Evolutionary conservation across 768 basidiomycete genomes (phyloP), one percentile per base, ranked within the genome.

Genomic region (Gelatoporia subvermispora): DNA sequence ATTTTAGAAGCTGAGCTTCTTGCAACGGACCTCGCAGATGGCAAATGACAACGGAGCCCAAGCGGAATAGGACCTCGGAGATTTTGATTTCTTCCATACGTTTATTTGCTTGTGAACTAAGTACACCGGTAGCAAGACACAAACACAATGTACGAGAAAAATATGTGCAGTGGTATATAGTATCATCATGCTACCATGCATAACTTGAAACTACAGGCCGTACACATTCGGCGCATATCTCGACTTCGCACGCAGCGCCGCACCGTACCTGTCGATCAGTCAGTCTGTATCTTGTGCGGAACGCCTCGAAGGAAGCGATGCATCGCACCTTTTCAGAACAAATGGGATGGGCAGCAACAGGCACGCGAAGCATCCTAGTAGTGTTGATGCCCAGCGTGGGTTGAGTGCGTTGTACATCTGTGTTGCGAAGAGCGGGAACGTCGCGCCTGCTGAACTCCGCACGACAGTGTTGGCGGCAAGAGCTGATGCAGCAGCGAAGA

Each of bases 341-440:
- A 65, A 47, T 16, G 63, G 64, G 10, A 63, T 60, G 4, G 82
- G 82, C 2, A 74, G 64, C 74, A 83, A 67, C 8, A 60, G 48
- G 15, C 79, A 55, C 1, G 81, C 77, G 35, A 80, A 56, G 51
- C 72, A 73, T 0, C 77, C 81, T 3, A 83, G 57, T 9, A 84
- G 51, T 9, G 81, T 72, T 8, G 82, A 82, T 20, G 81, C 81
- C 82, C 79, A 83, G 36, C 65, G 65, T 1, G 80, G 70, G 43
- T 73, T 72, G 3, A 84, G 65, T 16, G 60, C 63, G 1, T 61
- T 55, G 50, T 77, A 83, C 77, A 83, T 77, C 51, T 78, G 70
- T n/a, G 69, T 64, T 2, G 75, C 75, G 55, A 82, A 82, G 31
- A 82, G 69, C 63, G 64, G 61, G 48, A 65, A 64, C n/a, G 34